Conservation (phyloP, 805 yeast genomes). For the Danielozyma ontarioensis region DNA sequence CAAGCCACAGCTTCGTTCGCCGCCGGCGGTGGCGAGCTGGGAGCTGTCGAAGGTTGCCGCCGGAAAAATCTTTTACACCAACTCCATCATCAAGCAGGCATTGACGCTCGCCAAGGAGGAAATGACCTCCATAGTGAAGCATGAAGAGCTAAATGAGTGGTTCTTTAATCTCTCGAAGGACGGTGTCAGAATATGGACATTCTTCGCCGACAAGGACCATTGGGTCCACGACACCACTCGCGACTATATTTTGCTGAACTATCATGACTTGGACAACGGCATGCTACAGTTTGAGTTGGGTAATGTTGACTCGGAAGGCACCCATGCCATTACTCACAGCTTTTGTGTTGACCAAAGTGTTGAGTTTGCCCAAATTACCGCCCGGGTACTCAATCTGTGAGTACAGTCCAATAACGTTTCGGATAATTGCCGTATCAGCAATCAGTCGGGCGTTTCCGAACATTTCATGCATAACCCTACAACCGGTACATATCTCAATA, state of each 20-base stretch:
- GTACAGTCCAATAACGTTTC: too few relatives aligned
- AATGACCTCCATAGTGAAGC: constrained; percentile 46
- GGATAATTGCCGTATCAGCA: too few relatives aligned
- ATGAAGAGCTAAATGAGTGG: constrained; percentile 46
- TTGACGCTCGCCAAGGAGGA: constrained; percentile 57
- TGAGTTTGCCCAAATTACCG: constrained; percentile 43
- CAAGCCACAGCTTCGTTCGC: constrained; percentile 13
- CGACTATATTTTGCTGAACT: constrained; percentile 33
- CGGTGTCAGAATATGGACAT: constrained; percentile 43
- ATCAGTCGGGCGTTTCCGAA: too few relatives aligned
- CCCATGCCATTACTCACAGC: constrained; percentile 45
- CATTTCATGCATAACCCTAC: too few relatives aligned
- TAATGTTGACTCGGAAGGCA: constrained; percentile 19
- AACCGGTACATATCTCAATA: too few relatives aligned
- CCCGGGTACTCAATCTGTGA: constrained; percentile 12
- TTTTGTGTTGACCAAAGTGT: constrained; percentile 57
- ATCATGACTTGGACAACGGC: constrained; percentile 23
- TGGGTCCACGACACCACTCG: constrained; percentile 60
- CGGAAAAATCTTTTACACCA: constrained; percentile 34
- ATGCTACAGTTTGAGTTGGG: constrained; percentile 27
- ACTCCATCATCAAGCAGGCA: constrained; percentile 47
- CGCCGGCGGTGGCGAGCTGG: constrained; percentile 19
- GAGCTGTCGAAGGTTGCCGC: constrained; percentile 40
- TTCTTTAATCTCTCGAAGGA: constrained; percentile 26
- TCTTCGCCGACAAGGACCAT: constrained; percentile 56